A percentile compares a stretch with the other conserved stretches of the same genome.
These are phyloP conservation scores for Pseudopyricularia javanii DNA, from an alignment of 2,329 filamentous ascomycete species.

Conservation along the genomic window DNA sequence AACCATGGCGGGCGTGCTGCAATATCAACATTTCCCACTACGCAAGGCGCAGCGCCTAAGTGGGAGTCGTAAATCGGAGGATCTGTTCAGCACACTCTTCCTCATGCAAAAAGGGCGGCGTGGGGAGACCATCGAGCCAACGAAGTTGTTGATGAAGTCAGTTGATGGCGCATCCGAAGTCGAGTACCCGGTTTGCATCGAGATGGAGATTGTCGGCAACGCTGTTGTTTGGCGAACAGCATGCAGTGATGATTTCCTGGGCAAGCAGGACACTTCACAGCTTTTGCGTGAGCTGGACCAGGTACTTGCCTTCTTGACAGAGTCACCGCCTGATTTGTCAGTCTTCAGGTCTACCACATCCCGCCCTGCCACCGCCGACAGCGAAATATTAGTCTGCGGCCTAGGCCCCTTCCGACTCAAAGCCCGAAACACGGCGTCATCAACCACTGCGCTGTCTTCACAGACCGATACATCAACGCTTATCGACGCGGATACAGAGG, in stretches of 20 bases:
- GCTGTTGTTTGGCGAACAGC: slow-evolving; percentile 52
- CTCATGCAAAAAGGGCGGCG: slow-evolving; percentile 31
- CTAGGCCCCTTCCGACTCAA: slow-evolving; percentile 30
- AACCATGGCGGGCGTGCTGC: slow-evolving; percentile 50
- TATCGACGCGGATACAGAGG: slow-evolving; percentile 1
- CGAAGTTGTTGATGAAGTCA: slow-evolving; percentile 42
- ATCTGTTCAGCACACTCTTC: slow-evolving; percentile 44
- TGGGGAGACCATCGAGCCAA: background rate
- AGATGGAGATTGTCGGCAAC: slow-evolving; percentile 48
- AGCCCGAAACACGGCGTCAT: background rate
- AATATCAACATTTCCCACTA: slow-evolving; percentile 67
- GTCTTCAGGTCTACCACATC: slow-evolving; percentile 35
- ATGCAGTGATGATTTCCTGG: slow-evolving; percentile 45
- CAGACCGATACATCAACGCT: slow-evolving; percentile 1
- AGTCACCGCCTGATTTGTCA: slow-evolving; percentile 26
- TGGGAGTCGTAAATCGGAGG: slow-evolving; percentile 12
- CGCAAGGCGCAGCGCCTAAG: slow-evolving; percentile 49
- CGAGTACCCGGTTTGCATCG: slow-evolving; percentile 72
- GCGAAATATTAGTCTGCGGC: slow-evolving; percentile 49
- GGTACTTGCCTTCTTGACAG: slow-evolving; percentile 44
- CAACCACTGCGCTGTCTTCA: background rate
- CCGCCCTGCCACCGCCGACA: background rate
- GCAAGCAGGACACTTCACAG: slow-evolving; percentile 26
- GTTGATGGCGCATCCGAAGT: slow-evolving; percentile 53
- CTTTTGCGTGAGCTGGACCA: slow-evolving; percentile 49